Evolutionary conservation across 139 green algal species (phyloP).

Genomic region (Chlorella ohadii): DNA sequence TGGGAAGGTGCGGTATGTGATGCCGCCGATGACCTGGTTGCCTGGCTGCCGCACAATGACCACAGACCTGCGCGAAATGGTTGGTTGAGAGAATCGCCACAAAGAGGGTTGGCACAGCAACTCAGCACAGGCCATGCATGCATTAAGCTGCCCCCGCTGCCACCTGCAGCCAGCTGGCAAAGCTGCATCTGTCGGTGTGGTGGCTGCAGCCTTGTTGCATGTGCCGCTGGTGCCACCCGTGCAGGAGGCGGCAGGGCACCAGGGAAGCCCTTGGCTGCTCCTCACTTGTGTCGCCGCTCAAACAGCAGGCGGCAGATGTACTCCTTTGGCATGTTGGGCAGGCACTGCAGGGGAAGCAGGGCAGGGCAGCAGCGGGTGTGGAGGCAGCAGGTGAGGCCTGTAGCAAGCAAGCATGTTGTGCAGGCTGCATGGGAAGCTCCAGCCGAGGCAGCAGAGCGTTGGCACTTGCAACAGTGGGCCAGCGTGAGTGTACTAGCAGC

Average conservation of each 20-base stretch:
- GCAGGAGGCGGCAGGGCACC: too few relatives aligned
- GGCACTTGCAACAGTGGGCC: too few relatives aligned
- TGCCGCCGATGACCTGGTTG: slow-evolving; percentile 85
- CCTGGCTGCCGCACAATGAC: slow-evolving; percentile 63
- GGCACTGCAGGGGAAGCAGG: slow-evolving; percentile 48
- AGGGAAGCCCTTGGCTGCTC: background rate
- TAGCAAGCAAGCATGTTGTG: too few relatives aligned
- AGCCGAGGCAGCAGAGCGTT: too few relatives aligned
- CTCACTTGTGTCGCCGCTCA: slow-evolving; percentile 78
- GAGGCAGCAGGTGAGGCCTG: background rate
- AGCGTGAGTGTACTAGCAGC: too few relatives aligned
- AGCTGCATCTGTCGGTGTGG: background rate
- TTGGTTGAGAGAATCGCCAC: too few relatives aligned
- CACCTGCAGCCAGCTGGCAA: background rate
- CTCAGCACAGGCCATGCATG: too few relatives aligned
- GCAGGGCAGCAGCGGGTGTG: too few relatives aligned
- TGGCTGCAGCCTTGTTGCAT: background rate
- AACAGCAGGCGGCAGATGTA: slow-evolving; percentile 97
- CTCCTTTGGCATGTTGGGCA: slow-evolving; percentile 99
- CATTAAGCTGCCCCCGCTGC: too few relatives aligned
- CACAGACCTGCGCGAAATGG: slow-evolving; percentile 49
- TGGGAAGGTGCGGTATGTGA: slow-evolving; percentile 95
- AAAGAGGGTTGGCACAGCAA: too few relatives aligned
- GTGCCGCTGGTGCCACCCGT: too few relatives aligned
- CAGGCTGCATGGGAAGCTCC: too few relatives aligned